Percentiles rank a stretch among this genome's conserved stretches.
These are phyloP conservation scores for Nissolia schottii DNA, from an alignment of 306 rosid genomes.

Conservation along the genomic window DNA sequence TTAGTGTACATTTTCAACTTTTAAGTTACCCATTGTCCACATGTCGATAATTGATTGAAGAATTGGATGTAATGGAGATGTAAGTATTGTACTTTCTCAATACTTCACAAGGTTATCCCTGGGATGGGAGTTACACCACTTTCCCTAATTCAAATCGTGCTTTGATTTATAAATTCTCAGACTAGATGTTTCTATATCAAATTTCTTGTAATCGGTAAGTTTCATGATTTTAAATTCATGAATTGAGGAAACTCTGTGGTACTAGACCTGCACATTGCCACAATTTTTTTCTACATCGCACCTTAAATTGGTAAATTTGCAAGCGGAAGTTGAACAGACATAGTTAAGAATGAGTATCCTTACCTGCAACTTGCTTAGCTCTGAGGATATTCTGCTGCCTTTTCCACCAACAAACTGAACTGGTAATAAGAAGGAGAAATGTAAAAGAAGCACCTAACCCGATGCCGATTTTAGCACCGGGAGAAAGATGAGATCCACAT, in stretches of 20 bases:
- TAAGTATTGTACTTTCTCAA: no score
- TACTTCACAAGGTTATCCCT: neutral
- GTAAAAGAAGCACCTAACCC: constrained; percentile 41
- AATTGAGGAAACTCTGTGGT: neutral
- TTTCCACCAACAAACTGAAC: constrained; percentile 66
- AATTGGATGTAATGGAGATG: no score
- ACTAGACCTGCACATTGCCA: neutral
- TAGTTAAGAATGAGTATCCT: neutral
- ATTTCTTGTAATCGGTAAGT: neutral
- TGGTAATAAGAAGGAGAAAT: constrained; percentile 36
- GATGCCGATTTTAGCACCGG: constrained; percentile 54
- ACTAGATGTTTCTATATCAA: neutral
- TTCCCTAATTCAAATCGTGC: neutral
- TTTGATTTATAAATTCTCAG: neutral
- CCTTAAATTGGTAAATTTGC: neutral
- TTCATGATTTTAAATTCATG: neutral
- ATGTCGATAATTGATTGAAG: no score
- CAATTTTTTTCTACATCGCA: no score
- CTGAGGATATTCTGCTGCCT: constrained; percentile 71
- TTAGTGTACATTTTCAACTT: no score
- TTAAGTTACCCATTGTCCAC: no score
- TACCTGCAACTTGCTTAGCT: constrained; percentile 63
- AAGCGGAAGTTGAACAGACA: neutral
- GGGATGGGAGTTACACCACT: neutral
- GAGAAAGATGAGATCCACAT: constrained; percentile 59